These are phyloP conservation scores for Candida caryicola DNA, from an alignment of 805 yeast species.

Conservation along the genomic window DNA sequence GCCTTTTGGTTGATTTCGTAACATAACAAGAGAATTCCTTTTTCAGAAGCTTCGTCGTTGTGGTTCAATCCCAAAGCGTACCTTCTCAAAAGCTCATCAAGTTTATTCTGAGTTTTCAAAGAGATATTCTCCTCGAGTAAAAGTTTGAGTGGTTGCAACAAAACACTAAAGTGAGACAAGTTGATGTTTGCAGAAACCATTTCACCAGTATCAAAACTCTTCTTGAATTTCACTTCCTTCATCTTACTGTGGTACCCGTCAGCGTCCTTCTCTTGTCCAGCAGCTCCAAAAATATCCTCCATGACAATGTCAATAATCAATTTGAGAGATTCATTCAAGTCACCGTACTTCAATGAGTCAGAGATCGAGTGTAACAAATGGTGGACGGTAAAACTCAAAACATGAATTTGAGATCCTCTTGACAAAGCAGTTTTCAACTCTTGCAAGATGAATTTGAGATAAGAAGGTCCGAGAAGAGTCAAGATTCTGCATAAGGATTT, in stretches of 20 bases:
- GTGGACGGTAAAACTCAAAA: slow-evolving; percentile 85
- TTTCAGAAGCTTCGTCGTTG: slow-evolving; percentile 56
- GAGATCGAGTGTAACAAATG: slow-evolving; percentile 57
- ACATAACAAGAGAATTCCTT: slow-evolving; percentile 65
- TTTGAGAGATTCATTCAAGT: slow-evolving; percentile 63
- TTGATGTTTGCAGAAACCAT: slow-evolving; percentile 63
- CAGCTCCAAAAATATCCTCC: slow-evolving; percentile 90
- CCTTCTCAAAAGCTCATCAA: slow-evolving; percentile 76
- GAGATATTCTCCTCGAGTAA: slow-evolving; percentile 61
- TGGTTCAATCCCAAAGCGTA: slow-evolving; percentile 75
- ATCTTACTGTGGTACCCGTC: slow-evolving; percentile 83
- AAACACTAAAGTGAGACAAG: slow-evolving; percentile 50
- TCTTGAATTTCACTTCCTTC: slow-evolving; percentile 87
- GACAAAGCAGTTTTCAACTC: slow-evolving; percentile 78
- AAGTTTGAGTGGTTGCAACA: slow-evolving; percentile 68
- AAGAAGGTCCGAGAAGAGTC: slow-evolving; percentile 63
- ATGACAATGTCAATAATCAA: slow-evolving; percentile 69
- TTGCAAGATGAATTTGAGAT: slow-evolving; percentile 68
- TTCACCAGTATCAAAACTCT: slow-evolving; percentile 86
- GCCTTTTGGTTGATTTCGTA: slow-evolving; percentile 68
- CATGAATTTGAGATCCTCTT: slow-evolving; percentile 91
- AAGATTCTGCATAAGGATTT: slow-evolving; percentile 68
- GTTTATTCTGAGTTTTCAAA: slow-evolving; percentile 64
- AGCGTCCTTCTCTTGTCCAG: slow-evolving; percentile 92
- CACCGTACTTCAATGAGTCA: slow-evolving; percentile 56